Conservation (phyloP, 345 rosid species). For the Rhodamnia rubescens region DNA sequence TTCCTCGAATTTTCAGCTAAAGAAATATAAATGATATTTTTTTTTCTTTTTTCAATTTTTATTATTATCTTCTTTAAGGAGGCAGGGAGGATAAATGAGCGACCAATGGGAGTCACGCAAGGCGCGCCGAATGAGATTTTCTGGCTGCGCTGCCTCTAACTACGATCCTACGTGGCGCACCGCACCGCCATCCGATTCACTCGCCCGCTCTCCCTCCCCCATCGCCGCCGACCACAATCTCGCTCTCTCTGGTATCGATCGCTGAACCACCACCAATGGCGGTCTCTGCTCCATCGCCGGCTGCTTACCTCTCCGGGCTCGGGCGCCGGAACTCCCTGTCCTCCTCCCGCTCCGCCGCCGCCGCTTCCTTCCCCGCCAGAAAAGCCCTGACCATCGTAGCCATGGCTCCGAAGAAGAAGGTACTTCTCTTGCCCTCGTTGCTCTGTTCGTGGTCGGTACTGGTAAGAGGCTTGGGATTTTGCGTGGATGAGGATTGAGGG, state of each 20-base stretch:
- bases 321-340: constrained; percentile 14
- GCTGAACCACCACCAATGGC: constrained; percentile 28
- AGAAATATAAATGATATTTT: no score
- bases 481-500: not conserved
- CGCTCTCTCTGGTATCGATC: not conserved
- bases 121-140: not conserved
- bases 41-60: not conserved
- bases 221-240: not conserved
- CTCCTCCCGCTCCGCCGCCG: constrained; percentile 1
- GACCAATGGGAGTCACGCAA: not conserved
- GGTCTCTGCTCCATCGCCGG: constrained; percentile 34
- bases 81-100: not conserved
- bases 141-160: not conserved
- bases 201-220: not conserved
- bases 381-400: constrained; percentile 38
- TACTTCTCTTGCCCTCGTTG: not conserved
- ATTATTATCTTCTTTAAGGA: not conserved
- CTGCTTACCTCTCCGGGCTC: constrained; percentile 22
- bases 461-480: not conserved
- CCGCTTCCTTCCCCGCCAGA: constrained; percentile 13
- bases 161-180: not conserved
- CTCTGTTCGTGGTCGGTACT: not conserved
- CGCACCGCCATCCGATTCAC: not conserved
- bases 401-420: constrained; percentile 87
- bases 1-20: no score